phyloP scores from a whole-genome alignment of 805 yeast genomes.

The Wickerhamiella musiphila region DNA sequence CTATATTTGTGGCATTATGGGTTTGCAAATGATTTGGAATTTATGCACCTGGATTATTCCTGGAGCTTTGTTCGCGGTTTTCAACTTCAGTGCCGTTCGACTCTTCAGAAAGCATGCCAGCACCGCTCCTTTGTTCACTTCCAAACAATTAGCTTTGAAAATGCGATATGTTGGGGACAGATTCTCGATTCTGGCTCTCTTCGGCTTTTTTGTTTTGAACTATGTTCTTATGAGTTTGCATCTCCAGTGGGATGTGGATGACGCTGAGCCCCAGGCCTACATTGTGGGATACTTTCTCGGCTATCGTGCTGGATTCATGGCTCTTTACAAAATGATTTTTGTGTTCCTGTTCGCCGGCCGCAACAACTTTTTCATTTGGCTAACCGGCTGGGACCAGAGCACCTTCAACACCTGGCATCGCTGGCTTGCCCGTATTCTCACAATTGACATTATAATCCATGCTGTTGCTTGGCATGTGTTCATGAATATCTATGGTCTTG shows the following conservation, averaged over 20 bases:
- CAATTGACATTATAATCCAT: constrained; percentile 34
- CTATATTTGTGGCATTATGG: constrained; percentile 5
- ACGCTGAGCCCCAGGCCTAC: constrained; percentile 27
- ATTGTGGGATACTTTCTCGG: constrained; percentile 14
- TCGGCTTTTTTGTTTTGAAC: constrained; percentile 13
- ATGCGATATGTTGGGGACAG: not conserved
- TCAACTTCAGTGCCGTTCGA: not conserved
- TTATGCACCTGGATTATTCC: constrained; percentile 5
- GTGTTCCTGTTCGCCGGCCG: constrained; percentile 43
- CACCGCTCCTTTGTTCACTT: constrained; percentile 3
- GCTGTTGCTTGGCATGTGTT: constrained; percentile 32
- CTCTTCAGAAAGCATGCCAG: constrained; percentile 2
- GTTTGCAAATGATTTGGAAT: constrained; percentile 3
- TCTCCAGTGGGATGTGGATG: constrained; percentile 4
- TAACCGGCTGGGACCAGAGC: constrained; percentile 43
- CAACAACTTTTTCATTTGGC: constrained; percentile 43
- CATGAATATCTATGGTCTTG: constrained; percentile 5
- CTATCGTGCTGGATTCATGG: constrained; percentile 21
- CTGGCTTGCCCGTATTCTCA: constrained; percentile 33
- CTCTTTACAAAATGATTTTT: constrained; percentile 27
- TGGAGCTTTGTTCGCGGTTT: not conserved
- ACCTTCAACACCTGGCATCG: constrained; percentile 42
- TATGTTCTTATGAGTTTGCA: constrained; percentile 2
- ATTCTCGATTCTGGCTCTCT: constrained; percentile 16
- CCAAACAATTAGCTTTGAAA: not conserved